These are phyloP conservation scores for Caryopteris hybrid DNA, from an alignment of 305 asterid species.

Conservation along the genomic window DNA sequence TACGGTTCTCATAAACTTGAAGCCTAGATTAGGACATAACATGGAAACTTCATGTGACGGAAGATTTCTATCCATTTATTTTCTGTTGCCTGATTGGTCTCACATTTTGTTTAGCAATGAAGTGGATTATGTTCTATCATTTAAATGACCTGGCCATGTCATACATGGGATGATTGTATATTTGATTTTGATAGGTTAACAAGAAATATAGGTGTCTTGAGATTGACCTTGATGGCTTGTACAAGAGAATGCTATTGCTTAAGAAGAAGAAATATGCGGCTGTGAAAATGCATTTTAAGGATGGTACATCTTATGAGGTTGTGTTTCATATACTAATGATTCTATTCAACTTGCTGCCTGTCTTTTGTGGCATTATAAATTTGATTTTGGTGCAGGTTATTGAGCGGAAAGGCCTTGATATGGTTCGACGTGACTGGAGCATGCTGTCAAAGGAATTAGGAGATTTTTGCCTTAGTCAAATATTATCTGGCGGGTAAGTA, in stretches of 20 bases:
- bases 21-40: slow-evolving; percentile 14
- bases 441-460: slow-evolving; percentile 89
- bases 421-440: slow-evolving; percentile 99
- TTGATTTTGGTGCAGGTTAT: slow-evolving; percentile 49
- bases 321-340: slow-evolving; percentile 19
- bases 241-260: slow-evolving; percentile 94
- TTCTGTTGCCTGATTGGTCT: slow-evolving; percentile 3
- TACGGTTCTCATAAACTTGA: neutral
- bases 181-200: slow-evolving; percentile 64
- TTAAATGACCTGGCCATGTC: neutral
- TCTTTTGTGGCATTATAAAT: slow-evolving; percentile 21
- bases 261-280: slow-evolving; percentile 99
- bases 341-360: slow-evolving; percentile 10
- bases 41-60: slow-evolving; percentile 4
- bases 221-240: slow-evolving; percentile 97
- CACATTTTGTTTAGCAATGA: slow-evolving; percentile 8
- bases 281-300: slow-evolving; percentile 82
- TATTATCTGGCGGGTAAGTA: slow-evolving; percentile 85
- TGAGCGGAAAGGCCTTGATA: slow-evolving; percentile 98
- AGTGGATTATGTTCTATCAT: neutral
- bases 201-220: slow-evolving; percentile 93
- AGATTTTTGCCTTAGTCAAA: slow-evolving; percentile 88
- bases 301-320: slow-evolving; percentile 74
- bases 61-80: slow-evolving; percentile 7
- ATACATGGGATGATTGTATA: neutral